A percentile compares a stretch with the other conserved stretches of the same genome.
These are phyloP conservation scores for Clonostachys rhizophaga DNA, from an alignment of 2,329 filamentous ascomycete species.

Conservation along the genomic window DNA sequence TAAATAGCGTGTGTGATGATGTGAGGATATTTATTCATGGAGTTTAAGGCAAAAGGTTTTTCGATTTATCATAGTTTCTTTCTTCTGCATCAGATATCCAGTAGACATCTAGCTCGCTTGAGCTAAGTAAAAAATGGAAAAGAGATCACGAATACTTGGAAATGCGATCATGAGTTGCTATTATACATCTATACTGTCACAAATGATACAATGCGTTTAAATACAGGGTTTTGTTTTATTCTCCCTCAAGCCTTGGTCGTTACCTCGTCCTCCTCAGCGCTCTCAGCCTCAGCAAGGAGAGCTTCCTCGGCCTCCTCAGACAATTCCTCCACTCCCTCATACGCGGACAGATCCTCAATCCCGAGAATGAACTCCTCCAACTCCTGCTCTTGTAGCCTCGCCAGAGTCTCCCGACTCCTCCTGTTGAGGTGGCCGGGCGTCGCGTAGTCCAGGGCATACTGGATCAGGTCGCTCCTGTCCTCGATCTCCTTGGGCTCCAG, in stretches of 20 bases:
- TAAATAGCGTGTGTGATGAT: conserved; percentile 20
- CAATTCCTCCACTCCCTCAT: conserved; percentile 29
- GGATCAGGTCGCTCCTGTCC: conserved; percentile 29
- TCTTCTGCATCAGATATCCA: too few relatives aligned
- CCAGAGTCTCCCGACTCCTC: conserved; percentile 27
- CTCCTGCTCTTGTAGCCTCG: conserved; percentile 20
- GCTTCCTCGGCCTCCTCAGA: conserved; percentile 27
- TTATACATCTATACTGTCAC: neutral
- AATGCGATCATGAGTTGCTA: neutral
- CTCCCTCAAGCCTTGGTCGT: too few relatives aligned
- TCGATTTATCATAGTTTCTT: too few relatives aligned
- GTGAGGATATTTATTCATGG: neutral
- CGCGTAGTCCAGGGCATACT: conserved; percentile 33
- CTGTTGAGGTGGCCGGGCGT: conserved; percentile 30
- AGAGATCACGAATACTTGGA: neutral
- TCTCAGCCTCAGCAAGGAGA: neutral
- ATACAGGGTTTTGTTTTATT: too few relatives aligned
- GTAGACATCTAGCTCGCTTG: neutral
- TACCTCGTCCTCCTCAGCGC: too few relatives aligned
- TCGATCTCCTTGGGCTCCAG: conserved; percentile 37
- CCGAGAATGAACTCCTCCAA: conserved; percentile 34
- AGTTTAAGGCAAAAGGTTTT: too few relatives aligned
- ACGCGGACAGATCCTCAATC: conserved; percentile 21
- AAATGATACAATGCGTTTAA: too few relatives aligned
- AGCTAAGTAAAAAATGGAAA: neutral